Percentiles rank a stretch among this genome's conserved stretches.
Conservation (phyloP, 2,329 filamentous ascomycete species). For the Fusarium xyrophilum region DNA sequence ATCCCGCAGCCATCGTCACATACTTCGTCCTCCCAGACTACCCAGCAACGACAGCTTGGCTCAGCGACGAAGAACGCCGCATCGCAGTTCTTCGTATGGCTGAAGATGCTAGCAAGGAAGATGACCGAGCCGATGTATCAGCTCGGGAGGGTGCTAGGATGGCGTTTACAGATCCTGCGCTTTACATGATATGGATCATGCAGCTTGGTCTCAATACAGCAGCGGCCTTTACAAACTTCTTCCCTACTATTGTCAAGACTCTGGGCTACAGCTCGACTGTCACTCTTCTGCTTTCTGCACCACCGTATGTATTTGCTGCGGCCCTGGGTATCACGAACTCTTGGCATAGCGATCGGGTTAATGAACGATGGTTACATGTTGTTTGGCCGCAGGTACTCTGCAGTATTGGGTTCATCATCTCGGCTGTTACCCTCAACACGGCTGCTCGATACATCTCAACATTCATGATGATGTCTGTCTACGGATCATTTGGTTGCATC, state of each 20-base stretch:
- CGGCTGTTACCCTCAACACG: conserved; percentile 1
- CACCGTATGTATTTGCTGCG: conserved; percentile 9
- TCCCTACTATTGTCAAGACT: conserved; percentile 11
- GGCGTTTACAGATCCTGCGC: neutral
- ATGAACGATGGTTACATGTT: conserved; percentile 7
- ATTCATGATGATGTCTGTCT: conserved; percentile 20
- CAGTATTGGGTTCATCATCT: conserved; percentile 7
- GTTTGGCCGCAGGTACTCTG: conserved; percentile 14
- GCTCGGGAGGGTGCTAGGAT: conserved; percentile 3
- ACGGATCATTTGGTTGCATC: conserved; percentile 11
- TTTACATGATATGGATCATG: conserved; percentile 19
- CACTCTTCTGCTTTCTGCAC: conserved; percentile 3
- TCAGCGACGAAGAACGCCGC: conserved; percentile 1
- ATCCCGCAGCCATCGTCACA: conserved; percentile 3
- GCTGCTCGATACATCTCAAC: conserved; percentile 13
- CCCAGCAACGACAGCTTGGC: conserved; percentile 8
- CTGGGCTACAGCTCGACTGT: conserved; percentile 1
- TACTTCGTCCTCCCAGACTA: conserved; percentile 19
- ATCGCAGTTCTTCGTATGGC: conserved; percentile 9
- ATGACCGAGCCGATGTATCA: neutral
- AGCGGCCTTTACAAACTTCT: conserved; percentile 8
- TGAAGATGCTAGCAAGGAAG: conserved; percentile 5
- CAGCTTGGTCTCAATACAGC: conserved; percentile 16
- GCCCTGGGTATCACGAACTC: conserved; percentile 1
- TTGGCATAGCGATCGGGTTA: conserved; percentile 3